Evolutionary conservation across 257 asterid species (phyloP).

Genomic region (Solanum etuberosum): DNA sequence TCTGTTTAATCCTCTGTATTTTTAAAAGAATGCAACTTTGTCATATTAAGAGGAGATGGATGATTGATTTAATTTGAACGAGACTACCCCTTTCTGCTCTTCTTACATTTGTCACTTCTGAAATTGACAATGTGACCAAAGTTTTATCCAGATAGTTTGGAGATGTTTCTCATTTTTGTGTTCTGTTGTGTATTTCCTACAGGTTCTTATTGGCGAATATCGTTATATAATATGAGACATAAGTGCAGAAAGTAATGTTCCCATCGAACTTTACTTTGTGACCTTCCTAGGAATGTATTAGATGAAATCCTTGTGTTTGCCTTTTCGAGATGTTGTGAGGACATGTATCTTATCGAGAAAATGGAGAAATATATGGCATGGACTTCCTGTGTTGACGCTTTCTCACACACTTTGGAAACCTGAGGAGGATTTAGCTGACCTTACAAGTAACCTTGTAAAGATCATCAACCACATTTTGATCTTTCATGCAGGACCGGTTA

Average conservation of each 20-base stretch:
- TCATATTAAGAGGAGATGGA: background rate
- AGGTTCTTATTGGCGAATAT: background rate
- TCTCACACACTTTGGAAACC: background rate
- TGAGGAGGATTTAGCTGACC: background rate
- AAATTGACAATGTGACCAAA: background rate
- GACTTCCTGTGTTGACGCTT: background rate
- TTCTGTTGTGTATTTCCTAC: background rate
- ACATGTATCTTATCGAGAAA: background rate
- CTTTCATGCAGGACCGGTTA: slow-evolving; percentile 8
- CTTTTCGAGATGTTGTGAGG: background rate
- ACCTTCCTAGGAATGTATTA: background rate
- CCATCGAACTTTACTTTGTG: background rate
- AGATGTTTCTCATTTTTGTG: background rate
- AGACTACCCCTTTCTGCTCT: background rate
- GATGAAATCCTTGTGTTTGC: background rate
- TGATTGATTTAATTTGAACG: background rate
- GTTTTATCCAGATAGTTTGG: too few relatives aligned
- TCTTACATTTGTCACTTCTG: background rate
- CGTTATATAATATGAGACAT: background rate
- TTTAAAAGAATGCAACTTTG: background rate
- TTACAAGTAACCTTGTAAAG: background rate
- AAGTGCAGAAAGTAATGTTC: background rate
- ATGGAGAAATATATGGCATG: background rate
- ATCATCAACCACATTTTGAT: background rate
- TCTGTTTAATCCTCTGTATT: background rate